Conservation (phyloP, 768 basidiomycete genomes). For the Tephrocybe rancida region DNA sequence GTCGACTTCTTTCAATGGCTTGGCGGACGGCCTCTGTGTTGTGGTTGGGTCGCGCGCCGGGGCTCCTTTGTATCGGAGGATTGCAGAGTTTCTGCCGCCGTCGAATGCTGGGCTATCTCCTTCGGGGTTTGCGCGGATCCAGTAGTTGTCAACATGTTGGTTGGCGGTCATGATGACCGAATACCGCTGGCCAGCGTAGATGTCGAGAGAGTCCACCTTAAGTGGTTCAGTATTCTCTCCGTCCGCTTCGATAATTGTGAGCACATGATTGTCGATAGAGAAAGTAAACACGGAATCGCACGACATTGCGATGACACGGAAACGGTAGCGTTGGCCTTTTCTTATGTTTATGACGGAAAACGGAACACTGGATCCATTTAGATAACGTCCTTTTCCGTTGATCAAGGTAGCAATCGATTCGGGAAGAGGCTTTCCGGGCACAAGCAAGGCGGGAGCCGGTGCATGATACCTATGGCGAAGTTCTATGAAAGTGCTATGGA, state of each 20-base stretch:
- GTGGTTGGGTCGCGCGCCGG: slow-evolving; percentile 28
- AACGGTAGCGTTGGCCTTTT: slow-evolving; percentile 33
- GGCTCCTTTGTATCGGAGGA: slow-evolving; percentile 42
- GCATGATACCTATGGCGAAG: background rate
- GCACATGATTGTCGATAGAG: slow-evolving; percentile 42
- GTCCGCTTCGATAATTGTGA: slow-evolving; percentile 55
- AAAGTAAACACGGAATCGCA: slow-evolving; percentile 40
- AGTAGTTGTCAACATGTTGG: slow-evolving; percentile 53
- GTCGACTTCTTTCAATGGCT: slow-evolving; percentile 30
- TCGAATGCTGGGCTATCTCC: background rate
- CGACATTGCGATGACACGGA: slow-evolving; percentile 33
- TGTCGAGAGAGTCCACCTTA: slow-evolving; percentile 37
- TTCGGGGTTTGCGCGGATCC: slow-evolving; percentile 32
- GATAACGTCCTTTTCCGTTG: background rate
- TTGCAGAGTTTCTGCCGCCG: slow-evolving; percentile 36
- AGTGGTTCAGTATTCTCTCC: slow-evolving; percentile 41
- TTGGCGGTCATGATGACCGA: slow-evolving; percentile 43
- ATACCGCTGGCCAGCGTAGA: slow-evolving; percentile 24
- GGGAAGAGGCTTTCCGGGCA: background rate
- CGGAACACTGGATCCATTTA: background rate
- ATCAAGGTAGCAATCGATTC: background rate
- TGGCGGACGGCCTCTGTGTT: background rate
- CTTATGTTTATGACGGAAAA: slow-evolving; percentile 36
- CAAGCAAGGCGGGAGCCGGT: background rate
- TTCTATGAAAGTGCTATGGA: background rate